Evolutionary conservation across 176 grass and related monocot species (phyloP), one percentile per base, ranked within the genome.

Genomic region (Carex myosuroides): DNA sequence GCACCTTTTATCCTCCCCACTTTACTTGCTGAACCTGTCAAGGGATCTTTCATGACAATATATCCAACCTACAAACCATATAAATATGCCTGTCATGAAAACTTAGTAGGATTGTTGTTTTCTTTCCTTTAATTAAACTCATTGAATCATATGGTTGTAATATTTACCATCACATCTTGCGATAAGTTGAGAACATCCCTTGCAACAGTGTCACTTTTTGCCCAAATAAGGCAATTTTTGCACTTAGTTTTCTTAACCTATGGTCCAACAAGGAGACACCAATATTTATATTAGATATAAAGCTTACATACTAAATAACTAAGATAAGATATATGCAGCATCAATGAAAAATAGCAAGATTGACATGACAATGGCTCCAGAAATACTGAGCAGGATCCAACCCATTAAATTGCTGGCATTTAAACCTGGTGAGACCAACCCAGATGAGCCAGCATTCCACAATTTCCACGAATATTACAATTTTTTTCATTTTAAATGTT

Each of bases 11-110:
- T 89, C 81, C 96, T 86, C 42, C 94, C 82, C 60, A 90, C 80
- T 30, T 93, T 86, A 29, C 80, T 98, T 83, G 60, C 89, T 75
- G 57, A 76, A 75, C 87, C 86, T 20, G 91, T 90, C 18, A 84
- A 89, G 39, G 69, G 84, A 90, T 98, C 93, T 57, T 89, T 85
- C 96, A 98, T 98, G 67, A 98, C 86, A 89, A 95, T 95, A 54
- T 98, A 98, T 41, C 96, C 96, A 91, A 90, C 96, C 93, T 98
- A 80, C 72, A 70, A 70, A 35, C 13, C 33, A 24, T 84, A 89
- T 8, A 83, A 29, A 74, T 4, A 85, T 20, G 65, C 9, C 13
- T 46, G n/a, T 79, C 59, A 48, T 64, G 33, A 64, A 80, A 44
- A 79, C 30, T 7, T 53, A 37, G 78, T 11, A 50, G 26, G 18